A percentile compares a stretch with the other conserved stretches of the same genome.
Evolutionary conservation across 306 rosid species (phyloP).

Genomic region (Cucumis sativus): DNA sequence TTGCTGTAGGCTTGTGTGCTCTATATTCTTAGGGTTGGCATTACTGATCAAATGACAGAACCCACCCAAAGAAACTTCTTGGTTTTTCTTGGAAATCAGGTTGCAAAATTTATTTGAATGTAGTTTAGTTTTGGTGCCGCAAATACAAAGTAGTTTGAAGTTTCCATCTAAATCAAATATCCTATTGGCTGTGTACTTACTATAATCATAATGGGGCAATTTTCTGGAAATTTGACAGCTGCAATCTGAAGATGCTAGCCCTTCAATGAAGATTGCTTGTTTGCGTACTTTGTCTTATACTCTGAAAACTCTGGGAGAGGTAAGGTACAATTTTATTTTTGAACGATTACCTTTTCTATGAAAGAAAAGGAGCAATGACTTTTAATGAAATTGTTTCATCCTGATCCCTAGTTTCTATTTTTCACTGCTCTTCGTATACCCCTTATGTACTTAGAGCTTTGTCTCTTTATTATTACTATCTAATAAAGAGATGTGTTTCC

Average conservation of each 20-base stretch:
- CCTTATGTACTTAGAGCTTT: no score
- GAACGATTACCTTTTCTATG: neutral
- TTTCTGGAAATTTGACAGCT: constrained; percentile 36
- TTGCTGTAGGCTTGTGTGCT: constrained; percentile 88
- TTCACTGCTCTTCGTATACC: no score
- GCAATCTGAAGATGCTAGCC: constrained; percentile 60
- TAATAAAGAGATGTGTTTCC: no score
- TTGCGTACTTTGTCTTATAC: constrained; percentile 73
- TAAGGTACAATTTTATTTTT: constrained; percentile 16
- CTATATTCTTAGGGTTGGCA: constrained; percentile 75
- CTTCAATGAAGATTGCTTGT: constrained; percentile 77
- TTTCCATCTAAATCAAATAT: neutral
- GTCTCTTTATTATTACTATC: no score
- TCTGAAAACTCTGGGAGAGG: constrained; percentile 86
- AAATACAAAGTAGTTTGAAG: neutral
- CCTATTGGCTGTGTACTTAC: neutral
- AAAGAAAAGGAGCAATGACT: neutral
- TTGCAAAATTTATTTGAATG: constrained; percentile 13
- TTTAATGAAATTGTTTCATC: no score
- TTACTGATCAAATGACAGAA: constrained; percentile 95
- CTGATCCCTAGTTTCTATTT: no score
- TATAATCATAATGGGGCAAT: neutral
- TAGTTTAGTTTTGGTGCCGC: constrained; percentile 2
- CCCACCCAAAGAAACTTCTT: constrained; percentile 78
- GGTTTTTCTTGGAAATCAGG: constrained; percentile 79